Conservation (phyloP, 2,329 filamentous ascomycete species). For the Zarea fungicola region DNA sequence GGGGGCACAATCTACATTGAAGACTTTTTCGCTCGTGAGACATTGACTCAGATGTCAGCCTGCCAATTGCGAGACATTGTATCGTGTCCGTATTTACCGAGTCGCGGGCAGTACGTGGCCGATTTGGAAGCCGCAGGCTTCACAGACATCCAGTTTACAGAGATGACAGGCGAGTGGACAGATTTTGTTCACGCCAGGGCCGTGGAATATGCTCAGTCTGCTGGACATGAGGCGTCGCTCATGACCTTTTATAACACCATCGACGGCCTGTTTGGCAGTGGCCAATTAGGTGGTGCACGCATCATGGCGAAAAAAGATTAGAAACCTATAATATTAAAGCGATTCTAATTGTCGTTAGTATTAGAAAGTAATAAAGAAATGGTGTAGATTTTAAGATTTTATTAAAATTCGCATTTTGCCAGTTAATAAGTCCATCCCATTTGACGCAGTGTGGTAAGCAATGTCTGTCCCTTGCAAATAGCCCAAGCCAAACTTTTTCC, state of each 20-base stretch:
- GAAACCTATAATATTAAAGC: no score
- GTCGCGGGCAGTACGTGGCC: slow-evolving; percentile 11
- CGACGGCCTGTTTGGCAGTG: slow-evolving; percentile 14
- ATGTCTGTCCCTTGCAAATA: no score
- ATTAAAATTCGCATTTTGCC: no score
- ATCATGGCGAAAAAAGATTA: slow-evolving; percentile 11
- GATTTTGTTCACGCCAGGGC: slow-evolving; percentile 17
- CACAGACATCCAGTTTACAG: slow-evolving; percentile 13
- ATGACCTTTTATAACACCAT: slow-evolving; percentile 16
- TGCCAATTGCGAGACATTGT: slow-evolving; percentile 14
- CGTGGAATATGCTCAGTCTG: slow-evolving; percentile 11
- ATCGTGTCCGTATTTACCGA: slow-evolving; percentile 17
- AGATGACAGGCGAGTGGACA: slow-evolving; percentile 17
- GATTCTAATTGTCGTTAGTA: not conserved
- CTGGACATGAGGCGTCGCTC: slow-evolving; percentile 9
- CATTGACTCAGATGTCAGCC: slow-evolving; percentile 3
- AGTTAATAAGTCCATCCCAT: no score
- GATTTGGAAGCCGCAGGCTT: slow-evolving; percentile 17
- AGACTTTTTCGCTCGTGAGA: slow-evolving; percentile 17
- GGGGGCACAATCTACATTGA: slow-evolving; percentile 19
- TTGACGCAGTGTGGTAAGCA: no score
- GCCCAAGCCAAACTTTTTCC: no score
- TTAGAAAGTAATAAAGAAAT: no score
- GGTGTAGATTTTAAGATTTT: no score
- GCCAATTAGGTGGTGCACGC: slow-evolving; percentile 15